These are phyloP conservation scores for Fereydounia khargensis DNA, from an alignment of 1,284 basidiomycete genomes.

Conservation along the genomic window DNA sequence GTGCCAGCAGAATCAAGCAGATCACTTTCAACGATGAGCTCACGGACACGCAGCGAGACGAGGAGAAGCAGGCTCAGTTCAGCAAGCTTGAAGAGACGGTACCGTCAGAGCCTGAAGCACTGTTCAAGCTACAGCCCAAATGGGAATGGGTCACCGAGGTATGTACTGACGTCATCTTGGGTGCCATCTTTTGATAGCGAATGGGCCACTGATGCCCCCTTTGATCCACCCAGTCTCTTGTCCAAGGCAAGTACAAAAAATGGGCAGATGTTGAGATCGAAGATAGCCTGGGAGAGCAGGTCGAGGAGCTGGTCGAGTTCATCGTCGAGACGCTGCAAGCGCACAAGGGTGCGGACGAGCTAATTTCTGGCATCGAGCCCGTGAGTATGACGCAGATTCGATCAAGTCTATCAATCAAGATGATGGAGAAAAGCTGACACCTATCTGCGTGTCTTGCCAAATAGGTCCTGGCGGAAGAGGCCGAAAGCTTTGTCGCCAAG, in stretches of 20 bases:
- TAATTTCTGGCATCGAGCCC: constrained; percentile 42
- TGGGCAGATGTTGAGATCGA: constrained; percentile 42
- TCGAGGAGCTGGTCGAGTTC: constrained; percentile 43
- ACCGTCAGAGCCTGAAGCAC: constrained; percentile 4
- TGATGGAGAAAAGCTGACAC: too few relatives aligned
- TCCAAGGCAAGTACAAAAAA: constrained; percentile 22
- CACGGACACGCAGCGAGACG: too few relatives aligned
- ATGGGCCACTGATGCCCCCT: not conserved
- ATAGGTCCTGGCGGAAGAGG: constrained; percentile 49
- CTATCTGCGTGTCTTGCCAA: not conserved
- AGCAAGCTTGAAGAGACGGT: constrained; percentile 6
- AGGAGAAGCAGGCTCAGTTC: constrained; percentile 8
- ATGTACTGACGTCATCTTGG: not conserved
- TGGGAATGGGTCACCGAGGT: constrained; percentile 44
- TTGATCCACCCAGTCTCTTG: not conserved
- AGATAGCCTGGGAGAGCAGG: constrained; percentile 46
- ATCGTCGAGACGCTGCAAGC: constrained; percentile 32
- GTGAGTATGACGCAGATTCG: too few relatives aligned
- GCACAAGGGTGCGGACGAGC: constrained; percentile 9
- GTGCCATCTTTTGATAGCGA: not conserved
- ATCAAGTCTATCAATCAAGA: too few relatives aligned
- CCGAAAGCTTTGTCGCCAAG: constrained; percentile 35
- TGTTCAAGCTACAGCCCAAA: constrained; percentile 23
- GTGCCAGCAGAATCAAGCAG: constrained; percentile 25
- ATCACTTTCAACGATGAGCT: constrained; percentile 31